Evolutionary conservation across 495 filamentous ascomycete species (phyloP).

Genomic region (Pyrenopolyporus hunteri): DNA sequence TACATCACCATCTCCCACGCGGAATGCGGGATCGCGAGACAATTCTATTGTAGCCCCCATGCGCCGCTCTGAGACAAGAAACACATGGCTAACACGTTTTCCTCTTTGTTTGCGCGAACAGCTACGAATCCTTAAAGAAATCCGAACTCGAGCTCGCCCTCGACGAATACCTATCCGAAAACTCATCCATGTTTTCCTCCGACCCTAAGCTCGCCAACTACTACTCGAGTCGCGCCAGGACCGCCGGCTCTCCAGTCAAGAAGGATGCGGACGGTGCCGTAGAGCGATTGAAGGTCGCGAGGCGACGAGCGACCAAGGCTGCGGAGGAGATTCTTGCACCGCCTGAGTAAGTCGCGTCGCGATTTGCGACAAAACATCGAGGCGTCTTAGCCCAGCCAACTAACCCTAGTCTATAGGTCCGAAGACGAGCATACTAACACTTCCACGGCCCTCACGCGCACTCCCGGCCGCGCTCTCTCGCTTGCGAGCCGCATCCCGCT

Average conservation of each 20-base stretch:
- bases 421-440: constrained; percentile 44
- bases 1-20: constrained; percentile 22
- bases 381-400: constrained; percentile 3
- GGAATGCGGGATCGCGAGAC: constrained; percentile 3
- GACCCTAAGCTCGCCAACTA: constrained; percentile 74
- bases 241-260: constrained; percentile 76
- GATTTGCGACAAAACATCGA: constrained; percentile 4
- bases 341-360: constrained; percentile 48
- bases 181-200: constrained; percentile 63
- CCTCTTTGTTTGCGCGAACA: constrained; percentile 46
- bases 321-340: constrained; percentile 51
- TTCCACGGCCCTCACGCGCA: constrained; percentile 59
- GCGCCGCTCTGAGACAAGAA: constrained; percentile 15
- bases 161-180: constrained; percentile 73
- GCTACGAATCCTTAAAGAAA: constrained; percentile 76
- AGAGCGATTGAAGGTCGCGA: constrained; percentile 48
- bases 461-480: constrained; percentile 61
- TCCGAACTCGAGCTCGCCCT: constrained; percentile 78
- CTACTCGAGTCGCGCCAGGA: constrained; percentile 68
- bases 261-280: constrained; percentile 56
- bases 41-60: not conserved
- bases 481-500: constrained; percentile 63
- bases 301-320: constrained; percentile 54
- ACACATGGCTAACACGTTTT: constrained; percentile 40
- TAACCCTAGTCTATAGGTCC: constrained; percentile 32